Conservation (phyloP, 345 rosid genomes). For the Dipteronia sinensis region DNA sequence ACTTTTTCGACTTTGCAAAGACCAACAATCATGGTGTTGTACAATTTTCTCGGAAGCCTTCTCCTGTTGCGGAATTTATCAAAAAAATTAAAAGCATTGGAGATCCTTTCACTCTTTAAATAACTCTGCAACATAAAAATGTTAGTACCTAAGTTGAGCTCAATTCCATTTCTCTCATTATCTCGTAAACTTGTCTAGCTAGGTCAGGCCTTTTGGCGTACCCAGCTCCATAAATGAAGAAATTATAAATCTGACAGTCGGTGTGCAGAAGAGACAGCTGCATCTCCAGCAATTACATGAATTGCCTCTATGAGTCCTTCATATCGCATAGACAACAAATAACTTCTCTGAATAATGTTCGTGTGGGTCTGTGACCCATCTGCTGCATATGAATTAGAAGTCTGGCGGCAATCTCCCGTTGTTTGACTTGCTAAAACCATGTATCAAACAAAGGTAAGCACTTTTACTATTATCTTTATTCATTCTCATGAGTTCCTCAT, state of each 20-base stretch:
- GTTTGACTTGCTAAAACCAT: constrained; percentile 44
- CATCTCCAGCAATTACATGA: constrained; percentile 49
- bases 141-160: constrained; percentile 43
- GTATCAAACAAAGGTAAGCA: constrained; percentile 52
- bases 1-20: constrained; percentile 52
- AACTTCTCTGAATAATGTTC: constrained; percentile 49
- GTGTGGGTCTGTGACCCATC: constrained; percentile 50
- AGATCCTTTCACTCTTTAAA: constrained; percentile 51
- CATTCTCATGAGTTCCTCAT: constrained; percentile 42
- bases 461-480: constrained; percentile 26
- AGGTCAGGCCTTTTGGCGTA: constrained; percentile 62
- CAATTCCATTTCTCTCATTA: constrained; percentile 57
- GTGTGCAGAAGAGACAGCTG: constrained; percentile 51
- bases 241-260: constrained; percentile 38
- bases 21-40: constrained; percentile 51
- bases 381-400: constrained; percentile 81
- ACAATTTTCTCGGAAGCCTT: constrained; percentile 36
- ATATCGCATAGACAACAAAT: constrained; percentile 45
- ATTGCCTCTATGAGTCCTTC: constrained; percentile 47
- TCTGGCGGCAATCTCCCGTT: constrained; percentile 63
- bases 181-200: constrained; percentile 64
- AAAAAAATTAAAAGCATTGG: constrained; percentile 67
- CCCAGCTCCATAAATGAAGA: constrained; percentile 81
- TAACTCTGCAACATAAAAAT: constrained; percentile 63
- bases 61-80: constrained; percentile 33